A percentile compares a stretch with the other conserved stretches of the same genome.
phyloP scores from a whole-genome alignment of 2,329 filamentous ascomycete species.

The Piedraia hortae region DNA sequence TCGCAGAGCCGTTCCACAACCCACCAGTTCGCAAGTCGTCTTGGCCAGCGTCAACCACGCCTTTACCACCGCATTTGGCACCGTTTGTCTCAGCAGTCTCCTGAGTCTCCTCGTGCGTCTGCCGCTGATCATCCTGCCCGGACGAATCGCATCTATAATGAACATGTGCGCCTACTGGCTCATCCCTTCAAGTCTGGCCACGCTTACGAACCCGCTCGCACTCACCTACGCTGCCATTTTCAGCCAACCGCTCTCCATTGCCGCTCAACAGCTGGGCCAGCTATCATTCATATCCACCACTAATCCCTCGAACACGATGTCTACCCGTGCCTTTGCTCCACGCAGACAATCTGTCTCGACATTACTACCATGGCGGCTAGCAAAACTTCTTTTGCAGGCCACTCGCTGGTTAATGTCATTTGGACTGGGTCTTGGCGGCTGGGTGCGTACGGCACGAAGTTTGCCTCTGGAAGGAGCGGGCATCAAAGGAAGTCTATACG shows the following conservation, averaged over 20 bases:
- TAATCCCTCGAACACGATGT: conserved; percentile 41
- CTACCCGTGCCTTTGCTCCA: conserved; percentile 10
- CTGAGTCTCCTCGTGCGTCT: conserved; percentile 56
- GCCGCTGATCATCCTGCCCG: conserved; percentile 59
- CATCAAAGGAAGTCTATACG: conserved; percentile 57
- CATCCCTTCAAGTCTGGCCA: conserved; percentile 59
- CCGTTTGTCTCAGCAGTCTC: conserved; percentile 67
- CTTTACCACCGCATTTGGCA: conserved; percentile 66
- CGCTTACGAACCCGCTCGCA: conserved; percentile 70
- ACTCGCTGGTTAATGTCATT: conserved; percentile 78
- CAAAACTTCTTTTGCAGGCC: conserved; percentile 74
- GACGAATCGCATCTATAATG: conserved; percentile 39
- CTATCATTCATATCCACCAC: conserved; percentile 54
- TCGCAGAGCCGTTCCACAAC: conserved; percentile 50
- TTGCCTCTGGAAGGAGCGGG: conserved; percentile 31
- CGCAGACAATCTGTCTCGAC: conserved; percentile 14
- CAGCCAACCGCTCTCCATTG: conserved; percentile 50
- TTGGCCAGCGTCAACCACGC: conserved; percentile 60
- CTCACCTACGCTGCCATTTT: conserved; percentile 87
- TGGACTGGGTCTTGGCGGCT: conserved; percentile 77
- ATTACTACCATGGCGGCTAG: conserved; percentile 65
- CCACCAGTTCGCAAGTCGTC: conserved; percentile 57
- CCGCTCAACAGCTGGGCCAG: conserved; percentile 53
- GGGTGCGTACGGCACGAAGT: conserved; percentile 73
- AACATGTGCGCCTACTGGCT: conserved; percentile 50